Conservation (phyloP, 352 stramenopile species). For the Phytophthora pseudosyringae region DNA sequence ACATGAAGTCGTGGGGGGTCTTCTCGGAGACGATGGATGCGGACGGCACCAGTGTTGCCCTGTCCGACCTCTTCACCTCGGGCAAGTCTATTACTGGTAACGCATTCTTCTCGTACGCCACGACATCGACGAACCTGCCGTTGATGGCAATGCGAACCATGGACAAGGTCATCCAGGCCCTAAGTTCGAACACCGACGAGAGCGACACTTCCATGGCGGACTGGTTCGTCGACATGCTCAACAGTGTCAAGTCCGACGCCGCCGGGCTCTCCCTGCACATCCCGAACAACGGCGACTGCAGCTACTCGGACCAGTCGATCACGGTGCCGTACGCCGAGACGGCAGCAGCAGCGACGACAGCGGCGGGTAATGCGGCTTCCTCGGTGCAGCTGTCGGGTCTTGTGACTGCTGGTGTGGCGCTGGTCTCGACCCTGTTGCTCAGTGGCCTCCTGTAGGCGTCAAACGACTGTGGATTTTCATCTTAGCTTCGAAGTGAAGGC, state of each 20-base stretch:
- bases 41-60: slow-evolving; percentile 18
- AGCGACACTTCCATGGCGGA: too few relatives aligned
- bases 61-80: slow-evolving; percentile 46
- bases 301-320: too few relatives aligned
- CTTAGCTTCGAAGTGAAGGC: too few relatives aligned
- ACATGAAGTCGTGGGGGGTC: slow-evolving; percentile 40
- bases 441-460: not conserved
- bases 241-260: slow-evolving; percentile 8
- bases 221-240: slow-evolving; percentile 3
- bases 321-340: slow-evolving; percentile 25
- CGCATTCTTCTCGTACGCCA: slow-evolving; percentile 38
- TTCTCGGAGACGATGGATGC: slow-evolving; percentile 28
- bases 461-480: too few relatives aligned
- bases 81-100: slow-evolving; percentile 45
- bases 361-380: not conserved
- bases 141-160: slow-evolving; percentile 30
- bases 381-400: slow-evolving; percentile 2
- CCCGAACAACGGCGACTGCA: slow-evolving; percentile 38
- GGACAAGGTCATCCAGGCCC: slow-evolving; percentile 21
- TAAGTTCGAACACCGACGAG: too few relatives aligned
- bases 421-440: slow-evolving; percentile 1
- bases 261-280: slow-evolving; percentile 44
- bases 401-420: slow-evolving; percentile 1
- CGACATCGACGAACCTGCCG: slow-evolving; percentile 23
- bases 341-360: not conserved